Evolutionary conservation across 176 grass and related monocot genomes (phyloP), one percentile per base, ranked within the genome.

Genomic region (Poa annua): DNA sequence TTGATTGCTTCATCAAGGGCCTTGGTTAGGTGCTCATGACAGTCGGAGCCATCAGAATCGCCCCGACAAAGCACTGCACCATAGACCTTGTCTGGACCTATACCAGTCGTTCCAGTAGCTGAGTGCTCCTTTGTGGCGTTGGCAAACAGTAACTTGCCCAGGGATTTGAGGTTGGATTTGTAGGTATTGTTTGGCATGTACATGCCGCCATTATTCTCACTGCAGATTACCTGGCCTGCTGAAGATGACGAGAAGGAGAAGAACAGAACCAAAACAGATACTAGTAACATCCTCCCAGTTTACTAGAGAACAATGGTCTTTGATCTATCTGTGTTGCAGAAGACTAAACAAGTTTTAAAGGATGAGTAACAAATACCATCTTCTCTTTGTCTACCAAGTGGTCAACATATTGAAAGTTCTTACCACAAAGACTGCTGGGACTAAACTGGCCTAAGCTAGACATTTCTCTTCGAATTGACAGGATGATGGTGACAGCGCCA

Each of bases 31-130:
- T 9, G 22, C 39, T 60, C 34, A 42, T 20, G 49, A 34, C 91
- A 92, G 44, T 74, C 0, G 34, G 65, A 44, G 12, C 33, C 4
- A 4, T 57, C 75, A 13, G 62, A 47, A 50, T 90, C 91, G 36
- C 91, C 84, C 53, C 72, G 81, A 42, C 88, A 87, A 42, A 85
- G 65, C 34, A 74, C 60, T 26, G 86, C 74, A 50, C 81, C 81
- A 1, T 78, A 89, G 26, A 85, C 85, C 85, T 41, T 62, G 62
- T 90, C 42, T 2, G n/a, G 81, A 20, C 74, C 48, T 47, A 44
- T 70, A 20, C 88, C 88, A 3, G 33, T 17, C 1, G 0, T 79
- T 44, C 80, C 80, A 41, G 22, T 76, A 48, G 81, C 63, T 25
- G 71, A 94, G 56, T 77, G 66, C 47, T 74, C 48, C 38, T 86